These are phyloP conservation scores for Evernia prunastri DNA, from an alignment of 495 filamentous ascomycete species.

Conservation along the genomic window DNA sequence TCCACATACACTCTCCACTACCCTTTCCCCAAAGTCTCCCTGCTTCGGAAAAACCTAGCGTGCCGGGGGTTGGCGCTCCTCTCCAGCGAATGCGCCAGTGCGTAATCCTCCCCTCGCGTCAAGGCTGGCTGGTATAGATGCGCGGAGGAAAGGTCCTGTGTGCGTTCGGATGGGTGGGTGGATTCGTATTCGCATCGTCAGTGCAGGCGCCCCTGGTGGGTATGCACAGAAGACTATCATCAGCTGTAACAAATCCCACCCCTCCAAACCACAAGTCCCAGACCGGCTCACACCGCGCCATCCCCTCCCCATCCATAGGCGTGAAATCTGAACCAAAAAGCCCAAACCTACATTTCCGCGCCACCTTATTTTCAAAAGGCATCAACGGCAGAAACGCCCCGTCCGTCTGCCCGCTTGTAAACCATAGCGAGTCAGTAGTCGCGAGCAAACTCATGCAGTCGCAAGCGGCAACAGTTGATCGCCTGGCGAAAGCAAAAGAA, in stretches of 20 bases:
- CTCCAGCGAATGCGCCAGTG: conserved; percentile 46
- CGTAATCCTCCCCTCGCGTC: conserved; percentile 37
- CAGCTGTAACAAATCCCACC: conserved; percentile 33
- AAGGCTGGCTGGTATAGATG: conserved; percentile 48
- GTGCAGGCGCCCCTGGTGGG: conserved; percentile 37
- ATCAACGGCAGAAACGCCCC: too few species aligned
- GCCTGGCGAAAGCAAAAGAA: too few species aligned
- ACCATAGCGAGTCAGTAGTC: too few species aligned
- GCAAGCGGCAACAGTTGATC: too few species aligned
- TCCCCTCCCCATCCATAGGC: too few species aligned
- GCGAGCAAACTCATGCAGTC: too few species aligned
- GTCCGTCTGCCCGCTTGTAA: too few species aligned
- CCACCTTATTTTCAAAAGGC: too few species aligned
- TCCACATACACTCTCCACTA: too few species aligned
- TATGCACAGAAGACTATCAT: conserved; percentile 43
- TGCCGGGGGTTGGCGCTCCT: conserved; percentile 46
- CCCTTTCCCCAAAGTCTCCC: conserved; percentile 42
- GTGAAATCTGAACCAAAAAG: too few species aligned
- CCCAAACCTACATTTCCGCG: too few species aligned
- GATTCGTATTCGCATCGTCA: conserved; percentile 46
- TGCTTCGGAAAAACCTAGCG: conserved; percentile 53
- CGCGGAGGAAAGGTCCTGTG: conserved; percentile 38
- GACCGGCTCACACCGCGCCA: conserved; percentile 1
- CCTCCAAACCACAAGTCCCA: conserved; percentile 13
- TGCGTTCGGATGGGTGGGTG: conserved; percentile 51